Conservation (phyloP, 139 green algal genomes). For the Parachlorella kessleri region DNA sequence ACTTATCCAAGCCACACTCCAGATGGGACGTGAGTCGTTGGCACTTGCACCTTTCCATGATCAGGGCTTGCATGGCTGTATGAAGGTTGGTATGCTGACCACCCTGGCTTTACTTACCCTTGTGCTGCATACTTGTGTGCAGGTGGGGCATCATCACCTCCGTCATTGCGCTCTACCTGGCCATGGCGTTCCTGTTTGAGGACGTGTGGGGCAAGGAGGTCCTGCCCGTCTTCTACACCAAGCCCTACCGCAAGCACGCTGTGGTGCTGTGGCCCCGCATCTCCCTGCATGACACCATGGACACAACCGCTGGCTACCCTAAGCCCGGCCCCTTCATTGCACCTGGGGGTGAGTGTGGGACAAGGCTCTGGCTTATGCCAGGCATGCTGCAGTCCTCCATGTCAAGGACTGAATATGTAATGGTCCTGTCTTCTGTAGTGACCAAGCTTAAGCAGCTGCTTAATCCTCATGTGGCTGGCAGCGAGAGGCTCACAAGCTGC, state of each 20-base stretch:
- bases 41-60: too few species aligned
- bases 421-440: too few species aligned
- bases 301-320: neutral
- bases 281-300: neutral
- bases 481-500: too few species aligned
- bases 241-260: slow-evolving; percentile 10
- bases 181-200: slow-evolving; percentile 60
- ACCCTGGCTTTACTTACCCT: slow-evolving; percentile 58
- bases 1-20: too few species aligned
- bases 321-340: neutral
- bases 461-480: too few species aligned
- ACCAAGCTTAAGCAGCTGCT: too few species aligned
- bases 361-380: too few species aligned
- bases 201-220: slow-evolving; percentile 38
- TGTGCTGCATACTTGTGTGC: slow-evolving; percentile 37
- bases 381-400: too few species aligned
- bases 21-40: too few species aligned
- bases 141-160: slow-evolving; percentile 55
- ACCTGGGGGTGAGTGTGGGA: too few species aligned
- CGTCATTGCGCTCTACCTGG: slow-evolving; percentile 57
- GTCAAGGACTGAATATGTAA: too few species aligned
- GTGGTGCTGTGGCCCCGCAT: neutral
- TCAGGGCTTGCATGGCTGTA: neutral
- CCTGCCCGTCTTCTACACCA: slow-evolving; percentile 15
- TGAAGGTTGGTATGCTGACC: slow-evolving; percentile 4